A percentile compares a stretch with the other conserved stretches of the same genome.
These are phyloP conservation scores for Clarireedia monteithiana DNA, from an alignment of 2,329 filamentous ascomycete genomes.

Conservation along the genomic window DNA sequence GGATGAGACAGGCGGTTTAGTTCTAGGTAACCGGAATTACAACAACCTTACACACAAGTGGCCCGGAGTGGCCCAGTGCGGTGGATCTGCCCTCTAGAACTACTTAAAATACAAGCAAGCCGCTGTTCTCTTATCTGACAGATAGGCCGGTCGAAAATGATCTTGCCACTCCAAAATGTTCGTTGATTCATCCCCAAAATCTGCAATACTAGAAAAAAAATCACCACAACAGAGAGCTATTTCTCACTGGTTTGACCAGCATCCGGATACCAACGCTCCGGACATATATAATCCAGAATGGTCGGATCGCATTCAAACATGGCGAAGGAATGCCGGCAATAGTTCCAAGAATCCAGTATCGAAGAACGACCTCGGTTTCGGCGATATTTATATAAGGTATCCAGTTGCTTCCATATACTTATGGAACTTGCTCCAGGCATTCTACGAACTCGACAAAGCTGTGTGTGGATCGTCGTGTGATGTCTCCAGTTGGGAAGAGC, in stretches of 20 bases:
- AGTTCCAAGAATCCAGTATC: neutral
- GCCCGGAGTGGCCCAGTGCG: too few relatives aligned
- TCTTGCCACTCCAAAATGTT: too few relatives aligned
- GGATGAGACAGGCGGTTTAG: too few relatives aligned
- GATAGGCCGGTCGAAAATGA: too few relatives aligned
- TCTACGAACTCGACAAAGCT: neutral
- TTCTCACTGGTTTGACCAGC: neutral
- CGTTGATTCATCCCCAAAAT: too few relatives aligned
- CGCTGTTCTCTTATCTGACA: too few relatives aligned
- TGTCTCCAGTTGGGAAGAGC: neutral
- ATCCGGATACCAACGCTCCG: neutral
- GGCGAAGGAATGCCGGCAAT: neutral
- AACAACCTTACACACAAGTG: too few relatives aligned
- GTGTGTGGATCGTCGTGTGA: neutral
- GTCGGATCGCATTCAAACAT: neutral
- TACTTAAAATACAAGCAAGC: too few relatives aligned
- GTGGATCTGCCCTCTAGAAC: too few relatives aligned
- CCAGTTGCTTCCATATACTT: neutral
- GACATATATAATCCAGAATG: neutral
- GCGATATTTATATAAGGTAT: neutral
- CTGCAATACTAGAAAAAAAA: neutral
- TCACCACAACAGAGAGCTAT: neutral
- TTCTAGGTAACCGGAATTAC: too few relatives aligned
- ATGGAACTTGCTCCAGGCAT: neutral
- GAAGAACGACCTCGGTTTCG: neutral